Base-by-base conservation (phyloP, 331 rosid genomes). In the Malus hybrid region DNA sequence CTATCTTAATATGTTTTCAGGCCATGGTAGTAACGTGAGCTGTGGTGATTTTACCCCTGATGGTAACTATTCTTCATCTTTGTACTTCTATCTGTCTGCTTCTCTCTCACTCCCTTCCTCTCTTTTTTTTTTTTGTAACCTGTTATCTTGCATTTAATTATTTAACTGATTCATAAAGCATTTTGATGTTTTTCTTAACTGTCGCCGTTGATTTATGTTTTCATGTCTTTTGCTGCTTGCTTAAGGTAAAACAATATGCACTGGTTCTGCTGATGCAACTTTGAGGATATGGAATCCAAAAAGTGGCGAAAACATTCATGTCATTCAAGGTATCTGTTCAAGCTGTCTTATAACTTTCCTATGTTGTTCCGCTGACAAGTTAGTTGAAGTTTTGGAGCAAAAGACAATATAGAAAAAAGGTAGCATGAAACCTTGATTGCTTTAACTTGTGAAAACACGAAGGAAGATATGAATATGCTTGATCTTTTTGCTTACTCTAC, bases 11-110 rank as follows among this genome's bases (percentile, higher is more conserved):
- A 80, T 83, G 72, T 91, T 89, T 86, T 55, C 83, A 46, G 98
- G 98, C 67, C 98, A 94, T 63, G 93, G 87, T 39, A 71, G 82
- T 24, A 85, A 83, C 18, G 97, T 91, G 73, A 87, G 89, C 18
- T 94, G 97, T 66, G 97, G 98, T 70, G 93, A 91, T 77, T 94
- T 94, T 82, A 94, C 98, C 69, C 97, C 95, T 19, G 95, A 94
- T 88, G 98, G 99, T 94, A 88, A 33, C 75, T 79, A 16, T 68
- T 79, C 83, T 83, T 77, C 68, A 33, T 39, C 79, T 69, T 65
- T 68, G 60, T 81, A 14, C 15, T 36, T 61, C 52, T 55, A 20
- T 55, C 22, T 54, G 22, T 54, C 22, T 54, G 59, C 20, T 18
- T 54, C 13, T 56, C 24, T 59, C 31, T 59, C 31, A 8, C 31